Evolutionary conservation across 148 eudicot species (phyloP).

Genomic region (Camellia sinensis): DNA sequence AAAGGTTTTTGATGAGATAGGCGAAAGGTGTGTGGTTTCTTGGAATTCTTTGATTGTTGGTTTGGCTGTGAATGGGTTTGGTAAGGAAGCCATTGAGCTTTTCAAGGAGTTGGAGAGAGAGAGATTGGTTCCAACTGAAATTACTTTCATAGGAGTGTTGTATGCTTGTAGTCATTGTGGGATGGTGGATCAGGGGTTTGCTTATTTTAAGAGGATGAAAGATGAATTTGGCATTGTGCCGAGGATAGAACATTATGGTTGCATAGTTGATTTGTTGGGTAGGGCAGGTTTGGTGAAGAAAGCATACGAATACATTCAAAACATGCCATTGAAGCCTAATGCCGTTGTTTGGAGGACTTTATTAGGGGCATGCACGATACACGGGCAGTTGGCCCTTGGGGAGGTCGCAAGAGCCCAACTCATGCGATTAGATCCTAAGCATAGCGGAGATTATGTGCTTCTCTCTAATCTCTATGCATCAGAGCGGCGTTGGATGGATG

Average conservation of each 20-base stretch:
- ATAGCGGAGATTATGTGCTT: constrained; percentile 75
- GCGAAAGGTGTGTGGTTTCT: constrained; percentile 56
- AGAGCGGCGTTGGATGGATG: constrained; percentile 68
- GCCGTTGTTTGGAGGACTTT: constrained; percentile 79
- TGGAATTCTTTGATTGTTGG: constrained; percentile 75
- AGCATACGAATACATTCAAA: constrained; percentile 57
- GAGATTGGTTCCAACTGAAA: constrained; percentile 52
- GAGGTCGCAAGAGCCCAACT: constrained; percentile 56
- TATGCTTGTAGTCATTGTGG: constrained; percentile 89
- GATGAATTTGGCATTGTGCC: constrained; percentile 47
- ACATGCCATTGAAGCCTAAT: constrained; percentile 63
- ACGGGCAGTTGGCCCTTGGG: constrained; percentile 45
- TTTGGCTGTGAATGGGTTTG: constrained; percentile 65
- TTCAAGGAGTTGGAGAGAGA: constrained; percentile 50
- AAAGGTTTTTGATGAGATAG: constrained; percentile 44
- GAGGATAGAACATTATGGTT: constrained; percentile 70
- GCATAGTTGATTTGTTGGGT: constrained; percentile 71
- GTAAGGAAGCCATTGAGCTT: constrained; percentile 47
- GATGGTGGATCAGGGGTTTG: constrained; percentile 62
- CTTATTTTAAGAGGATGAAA: constrained; percentile 54
- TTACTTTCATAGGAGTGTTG: constrained; percentile 70
- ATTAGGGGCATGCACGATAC: constrained; percentile 62
- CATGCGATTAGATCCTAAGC: constrained; percentile 61
- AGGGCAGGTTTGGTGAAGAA: constrained; percentile 59
- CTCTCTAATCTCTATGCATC: constrained; percentile 81